Evolutionary conservation across 805 yeast species (phyloP), one percentile per base, ranked within the genome.

Genomic region (Saccharomycopsis selenospora): DNA sequence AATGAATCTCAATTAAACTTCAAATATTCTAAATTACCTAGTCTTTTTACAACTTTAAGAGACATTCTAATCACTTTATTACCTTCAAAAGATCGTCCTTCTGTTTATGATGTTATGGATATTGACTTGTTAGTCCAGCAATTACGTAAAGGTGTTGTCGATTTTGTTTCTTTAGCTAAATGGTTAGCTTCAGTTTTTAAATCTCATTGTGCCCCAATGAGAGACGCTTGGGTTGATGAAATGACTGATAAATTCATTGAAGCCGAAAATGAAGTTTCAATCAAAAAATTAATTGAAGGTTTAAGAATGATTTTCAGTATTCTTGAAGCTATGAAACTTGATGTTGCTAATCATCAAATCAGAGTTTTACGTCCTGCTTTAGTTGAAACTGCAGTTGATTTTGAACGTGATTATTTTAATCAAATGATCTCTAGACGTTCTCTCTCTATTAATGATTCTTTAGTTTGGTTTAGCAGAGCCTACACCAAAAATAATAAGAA

Each of bases 131-230:
- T 85, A 33, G 70, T 83, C 43, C 95, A 88, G 66, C 95, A 88
- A 62, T 62, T 89, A 46, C 65, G 75, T 36, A 79, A 77, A 54
- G 79, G 83, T 20, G 76, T 85, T n/a, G 76, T 85, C 57, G 85
- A 83, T 62, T 85, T 85, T 66, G 76, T 79, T 17, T 72, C 76
- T 30, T 73, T 88, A 57, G 75, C 90, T 2, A 71, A 72, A 49
- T 85, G 95, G 91, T 71, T 90, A 38, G 79, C 87, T 1, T 70
- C 74, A 27, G 77, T 88, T 27, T 82, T 91, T 66, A 87, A 89
- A 66, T 79, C 82, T 46, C 96, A 87, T 62, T 89, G 96, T 66
- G 96, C 96, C 4, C 97, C 97, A 53, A 88, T 88, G 95, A 76
- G 97, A 61, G 96, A 87, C 64, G 67, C 77, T 36, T 83, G 93